Conservation (phyloP, 768 basidiomycete genomes). For the Macrolepiota fuliginosa region DNA sequence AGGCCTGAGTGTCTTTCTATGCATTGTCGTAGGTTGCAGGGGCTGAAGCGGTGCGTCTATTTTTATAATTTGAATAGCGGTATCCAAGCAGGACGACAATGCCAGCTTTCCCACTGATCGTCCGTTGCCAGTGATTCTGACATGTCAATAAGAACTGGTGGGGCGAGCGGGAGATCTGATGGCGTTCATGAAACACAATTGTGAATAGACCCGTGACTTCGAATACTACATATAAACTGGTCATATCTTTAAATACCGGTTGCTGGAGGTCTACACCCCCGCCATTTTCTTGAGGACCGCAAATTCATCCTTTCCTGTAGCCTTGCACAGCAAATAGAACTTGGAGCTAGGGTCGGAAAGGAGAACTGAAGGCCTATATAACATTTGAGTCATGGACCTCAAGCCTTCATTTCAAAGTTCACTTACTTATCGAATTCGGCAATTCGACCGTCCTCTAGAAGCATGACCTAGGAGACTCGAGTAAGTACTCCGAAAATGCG, state of each 20-base stretch:
- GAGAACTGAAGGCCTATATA: constrained; percentile 46
- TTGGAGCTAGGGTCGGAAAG: constrained; percentile 55
- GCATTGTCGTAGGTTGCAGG: neutral
- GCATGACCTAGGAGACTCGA: constrained; percentile 51
- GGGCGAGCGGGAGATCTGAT: neutral
- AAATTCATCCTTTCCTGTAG: constrained; percentile 73
- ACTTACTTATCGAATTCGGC: constrained; percentile 66
- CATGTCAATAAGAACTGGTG: neutral
- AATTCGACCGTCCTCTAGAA: constrained; percentile 77
- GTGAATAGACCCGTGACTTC: neutral
- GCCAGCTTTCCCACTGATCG: constrained; percentile 1
- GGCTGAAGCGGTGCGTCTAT: neutral
- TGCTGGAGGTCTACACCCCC: constrained; percentile 26
- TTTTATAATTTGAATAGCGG: neutral
- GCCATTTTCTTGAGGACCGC: constrained; percentile 68
- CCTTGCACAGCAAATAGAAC: constrained; percentile 69
- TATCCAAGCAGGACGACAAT: neutral
- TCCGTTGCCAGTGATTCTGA: constrained; percentile 11
- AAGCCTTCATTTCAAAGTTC: neutral
- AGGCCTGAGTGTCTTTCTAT: neutral
- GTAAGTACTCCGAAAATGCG: neutral
- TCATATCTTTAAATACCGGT: neutral
- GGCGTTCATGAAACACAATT: neutral
- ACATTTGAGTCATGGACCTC: neutral
- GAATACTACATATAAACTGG: neutral